Evolutionary conservation across 805 yeast genomes (phyloP).

Genomic region (Saccharomycopsis fibuligera): DNA sequence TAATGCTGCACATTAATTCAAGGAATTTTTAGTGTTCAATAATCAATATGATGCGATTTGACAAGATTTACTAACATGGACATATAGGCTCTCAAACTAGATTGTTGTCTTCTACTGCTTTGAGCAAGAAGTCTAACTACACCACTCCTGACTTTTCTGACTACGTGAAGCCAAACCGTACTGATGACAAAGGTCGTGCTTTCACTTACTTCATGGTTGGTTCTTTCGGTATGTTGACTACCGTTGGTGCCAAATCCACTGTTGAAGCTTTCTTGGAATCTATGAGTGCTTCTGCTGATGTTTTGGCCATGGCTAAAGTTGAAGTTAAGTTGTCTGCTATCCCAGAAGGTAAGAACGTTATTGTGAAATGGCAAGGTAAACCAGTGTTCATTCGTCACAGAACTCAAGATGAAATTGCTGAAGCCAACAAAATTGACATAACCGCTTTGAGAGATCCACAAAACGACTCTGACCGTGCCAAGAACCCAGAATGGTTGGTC

Average conservation of each 20-base stretch:
- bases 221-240: constrained; percentile 80
- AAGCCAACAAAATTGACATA: constrained; percentile 83
- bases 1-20: too few relatives aligned
- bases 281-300: constrained; percentile 98
- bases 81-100: constrained; percentile 33
- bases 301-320: constrained; percentile 98
- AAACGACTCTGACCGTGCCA: constrained; percentile 85
- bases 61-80: too few relatives aligned
- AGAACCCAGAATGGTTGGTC: constrained; percentile 96
- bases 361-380: constrained; percentile 99
- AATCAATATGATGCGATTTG: too few relatives aligned
- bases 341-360: constrained; percentile 96
- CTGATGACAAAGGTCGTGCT: constrained; percentile 69
- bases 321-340: constrained; percentile 91
- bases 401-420: constrained; percentile 85
- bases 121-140: constrained; percentile 63
- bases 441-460: constrained; percentile 87
- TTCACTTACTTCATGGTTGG: constrained; percentile 98
- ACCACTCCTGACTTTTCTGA: constrained; percentile 87
- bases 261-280: constrained; percentile 88
- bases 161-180: constrained; percentile 66
- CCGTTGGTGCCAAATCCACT: constrained; percentile 94
- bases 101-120: constrained; percentile 44
- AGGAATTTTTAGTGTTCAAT: too few relatives aligned
- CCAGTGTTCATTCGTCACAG: constrained; percentile 99